phyloP scores from a whole-genome alignment of 116 monocot genomes.

The Posidonia oceanica region DNA sequence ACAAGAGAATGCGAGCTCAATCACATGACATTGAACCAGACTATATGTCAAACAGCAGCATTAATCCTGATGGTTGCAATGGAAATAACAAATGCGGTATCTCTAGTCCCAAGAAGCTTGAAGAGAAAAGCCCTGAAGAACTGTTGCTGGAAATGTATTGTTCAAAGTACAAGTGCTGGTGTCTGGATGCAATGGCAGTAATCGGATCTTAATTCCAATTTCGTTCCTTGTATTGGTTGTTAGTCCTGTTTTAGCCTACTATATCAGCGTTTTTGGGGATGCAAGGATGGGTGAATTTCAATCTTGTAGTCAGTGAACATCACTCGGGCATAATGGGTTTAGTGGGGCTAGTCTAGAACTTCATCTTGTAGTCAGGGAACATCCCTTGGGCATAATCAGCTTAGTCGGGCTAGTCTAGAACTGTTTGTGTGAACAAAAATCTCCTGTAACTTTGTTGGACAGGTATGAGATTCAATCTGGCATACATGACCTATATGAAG shows the following conservation, averaged over 20 bases:
- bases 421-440: conserved; percentile 10
- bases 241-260: too few relatives aligned
- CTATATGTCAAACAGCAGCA: neutral
- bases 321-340: too few relatives aligned
- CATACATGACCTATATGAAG: conserved; percentile 39
- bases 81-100: conserved; percentile 7
- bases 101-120: conserved; percentile 14
- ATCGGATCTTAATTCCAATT: too few relatives aligned
- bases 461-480: conserved; percentile 50
- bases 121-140: conserved; percentile 26
- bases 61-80: neutral
- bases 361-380: too few relatives aligned
- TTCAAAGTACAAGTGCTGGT: conserved; percentile 47
- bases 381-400: too few relatives aligned
- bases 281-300: too few relatives aligned
- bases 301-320: too few relatives aligned
- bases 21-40: conserved; percentile 11
- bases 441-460: neutral
- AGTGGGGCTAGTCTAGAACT: too few relatives aligned
- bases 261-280: too few relatives aligned
- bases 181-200: conserved; percentile 22
- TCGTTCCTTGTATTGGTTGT: too few relatives aligned
- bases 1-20: conserved; percentile 35
- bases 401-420: too few relatives aligned
- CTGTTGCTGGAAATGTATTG: conserved; percentile 30